These are phyloP conservation scores for Hypoxylon rickii DNA, from an alignment of 495 filamentous ascomycete genomes.

Conservation along the genomic window DNA sequence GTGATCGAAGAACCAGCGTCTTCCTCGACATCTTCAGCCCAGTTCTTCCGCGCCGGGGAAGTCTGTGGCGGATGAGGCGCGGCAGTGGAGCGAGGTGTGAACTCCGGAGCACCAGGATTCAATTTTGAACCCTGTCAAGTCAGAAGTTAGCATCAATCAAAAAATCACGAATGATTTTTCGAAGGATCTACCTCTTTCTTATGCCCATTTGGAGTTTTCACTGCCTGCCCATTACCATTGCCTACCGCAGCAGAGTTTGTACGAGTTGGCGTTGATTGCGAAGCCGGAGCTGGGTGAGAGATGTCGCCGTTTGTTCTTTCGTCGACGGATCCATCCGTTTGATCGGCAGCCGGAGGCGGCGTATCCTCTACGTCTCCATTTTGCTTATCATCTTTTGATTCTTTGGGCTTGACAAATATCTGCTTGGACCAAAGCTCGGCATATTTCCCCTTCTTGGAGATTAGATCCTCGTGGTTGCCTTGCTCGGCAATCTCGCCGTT, in stretches of 20 bases:
- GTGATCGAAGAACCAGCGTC: conserved; percentile 10
- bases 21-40: conserved; percentile 40
- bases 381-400: conserved; percentile 38
- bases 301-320: conserved; percentile 38
- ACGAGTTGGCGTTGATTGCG: conserved; percentile 6
- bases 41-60: conserved; percentile 33
- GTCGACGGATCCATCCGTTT: conserved; percentile 37
- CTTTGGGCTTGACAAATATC: conserved; percentile 56
- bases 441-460: conserved; percentile 61
- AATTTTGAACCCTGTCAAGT: conserved; percentile 51
- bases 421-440: conserved; percentile 67
- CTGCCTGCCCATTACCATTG: conserved; percentile 27
- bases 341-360: conserved; percentile 13
- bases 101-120: conserved; percentile 60
- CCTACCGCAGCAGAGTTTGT: conserved; percentile 10
- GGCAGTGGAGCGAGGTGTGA: conserved; percentile 52
- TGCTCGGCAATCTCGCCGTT: conserved; percentile 68
- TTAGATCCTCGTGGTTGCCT: conserved; percentile 66
- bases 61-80: conserved; percentile 15
- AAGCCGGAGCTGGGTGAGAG: conserved; percentile 20
- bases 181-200: conserved; percentile 55
- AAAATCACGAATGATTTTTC: conserved; percentile 48
- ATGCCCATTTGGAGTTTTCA: conserved; percentile 39
- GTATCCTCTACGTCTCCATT: conserved; percentile 18
- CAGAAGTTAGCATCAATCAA: conserved; percentile 49